Percentiles rank a stretch among this genome's conserved stretches.
Conservation (phyloP, 768 basidiomycete genomes). For the Amanita polypyramis region DNA sequence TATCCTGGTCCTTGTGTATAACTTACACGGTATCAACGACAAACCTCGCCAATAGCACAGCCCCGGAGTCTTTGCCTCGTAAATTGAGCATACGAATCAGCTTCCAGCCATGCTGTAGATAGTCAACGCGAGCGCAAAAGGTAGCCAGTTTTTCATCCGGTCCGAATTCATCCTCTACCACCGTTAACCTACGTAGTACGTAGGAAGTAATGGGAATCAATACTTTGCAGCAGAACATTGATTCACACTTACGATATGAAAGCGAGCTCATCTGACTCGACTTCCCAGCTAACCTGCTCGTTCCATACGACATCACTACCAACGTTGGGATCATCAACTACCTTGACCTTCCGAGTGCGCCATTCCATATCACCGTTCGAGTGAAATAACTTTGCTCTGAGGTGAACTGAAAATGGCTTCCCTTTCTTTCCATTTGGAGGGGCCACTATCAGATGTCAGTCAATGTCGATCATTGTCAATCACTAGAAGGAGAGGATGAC, state of each 20-base stretch:
- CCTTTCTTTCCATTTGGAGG: conserved; percentile 27
- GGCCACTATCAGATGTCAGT: conserved; percentile 26
- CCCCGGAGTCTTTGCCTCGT: conserved; percentile 38
- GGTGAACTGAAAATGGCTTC: conserved; percentile 31
- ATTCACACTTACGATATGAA: conserved; percentile 30
- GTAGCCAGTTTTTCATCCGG: conserved; percentile 35
- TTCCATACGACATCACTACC: conserved; percentile 34
- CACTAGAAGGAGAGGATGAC: conserved; percentile 11
- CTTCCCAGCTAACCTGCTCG: conserved; percentile 37
- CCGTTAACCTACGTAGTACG: conserved; percentile 18
- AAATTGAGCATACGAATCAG: conserved; percentile 38
- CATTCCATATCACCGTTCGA: conserved; percentile 27
- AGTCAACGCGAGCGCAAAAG: conserved; percentile 41
- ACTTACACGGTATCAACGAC: neutral
- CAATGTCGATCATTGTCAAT: neutral
- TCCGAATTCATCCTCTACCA: conserved; percentile 31
- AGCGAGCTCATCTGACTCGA: conserved; percentile 37
- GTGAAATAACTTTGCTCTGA: conserved; percentile 36
- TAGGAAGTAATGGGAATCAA: neutral
- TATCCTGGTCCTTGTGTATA: no score
- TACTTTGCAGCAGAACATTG: neutral
- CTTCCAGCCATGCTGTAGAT: conserved; percentile 37
- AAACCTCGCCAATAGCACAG: conserved; percentile 23
- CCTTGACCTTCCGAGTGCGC: conserved; percentile 30
- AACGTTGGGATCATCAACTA: conserved; percentile 18